Evolutionary conservation across 176 grass and related monocot species (phyloP).

Genomic region (Aegilops sharonensis): DNA sequence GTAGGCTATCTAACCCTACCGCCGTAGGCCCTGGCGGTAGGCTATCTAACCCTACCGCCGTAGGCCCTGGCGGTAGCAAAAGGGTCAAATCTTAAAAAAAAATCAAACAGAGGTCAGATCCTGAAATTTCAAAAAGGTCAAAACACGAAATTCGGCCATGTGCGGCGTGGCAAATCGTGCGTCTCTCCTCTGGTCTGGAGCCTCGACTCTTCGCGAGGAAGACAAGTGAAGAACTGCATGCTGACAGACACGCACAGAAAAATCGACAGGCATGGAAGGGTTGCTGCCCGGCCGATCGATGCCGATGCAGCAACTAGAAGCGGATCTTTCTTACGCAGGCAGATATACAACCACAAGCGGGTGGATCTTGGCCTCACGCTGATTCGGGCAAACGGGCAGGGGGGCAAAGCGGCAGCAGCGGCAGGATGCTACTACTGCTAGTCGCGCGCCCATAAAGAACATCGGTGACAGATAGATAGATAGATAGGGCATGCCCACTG

Average conservation of each 20-base stretch:
- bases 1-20: too few species aligned
- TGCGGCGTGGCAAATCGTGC: neutral
- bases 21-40: too few species aligned
- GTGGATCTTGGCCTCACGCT: neutral
- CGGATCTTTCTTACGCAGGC: neutral
- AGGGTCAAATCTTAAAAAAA: too few species aligned
- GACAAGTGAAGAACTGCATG: neutral
- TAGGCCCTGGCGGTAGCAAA: too few species aligned
- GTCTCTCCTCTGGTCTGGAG: neutral
- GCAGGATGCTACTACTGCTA: neutral
- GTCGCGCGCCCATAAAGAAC: conserved; percentile 3
- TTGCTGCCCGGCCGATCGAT: too few species aligned
- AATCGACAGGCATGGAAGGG: neutral
- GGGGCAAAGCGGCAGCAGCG: neutral
- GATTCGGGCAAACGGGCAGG: neutral
- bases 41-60: too few species aligned
- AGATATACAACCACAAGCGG: neutral
- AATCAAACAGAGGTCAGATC: too few species aligned
- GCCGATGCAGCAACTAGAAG: neutral
- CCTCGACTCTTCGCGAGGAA: neutral
- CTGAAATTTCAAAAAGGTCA: too few species aligned
- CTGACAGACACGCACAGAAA: too few species aligned
- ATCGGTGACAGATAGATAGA: conserved; percentile 29
- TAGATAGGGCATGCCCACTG: neutral
- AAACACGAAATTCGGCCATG: too few species aligned